Evolutionary conservation across 116 monocot genomes (phyloP).

Genomic region (Trichopus zeylanicus): DNA sequence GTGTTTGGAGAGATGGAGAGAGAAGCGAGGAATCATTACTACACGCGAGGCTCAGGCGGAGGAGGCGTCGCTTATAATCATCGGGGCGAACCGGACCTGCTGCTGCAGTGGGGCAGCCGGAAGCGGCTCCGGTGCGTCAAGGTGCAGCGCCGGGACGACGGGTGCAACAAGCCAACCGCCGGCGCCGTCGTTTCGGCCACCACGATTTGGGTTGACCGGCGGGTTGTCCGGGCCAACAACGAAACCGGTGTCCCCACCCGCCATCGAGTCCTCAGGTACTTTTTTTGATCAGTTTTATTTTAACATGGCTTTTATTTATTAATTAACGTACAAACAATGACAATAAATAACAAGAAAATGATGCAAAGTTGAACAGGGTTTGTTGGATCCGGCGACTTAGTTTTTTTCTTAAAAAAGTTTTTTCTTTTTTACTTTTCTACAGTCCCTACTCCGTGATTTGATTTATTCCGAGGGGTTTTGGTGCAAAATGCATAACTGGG

Average conservation of each 20-base stretch:
- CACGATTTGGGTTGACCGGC: background rate
- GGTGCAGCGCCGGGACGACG: background rate
- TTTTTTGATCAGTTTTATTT: background rate
- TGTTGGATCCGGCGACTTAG: too few species aligned
- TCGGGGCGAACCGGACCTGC: constrained; percentile 3
- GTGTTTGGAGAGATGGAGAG: background rate
- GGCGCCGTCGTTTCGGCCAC: background rate
- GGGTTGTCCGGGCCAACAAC: background rate
- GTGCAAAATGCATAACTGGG: too few species aligned
- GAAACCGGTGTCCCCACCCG: background rate
- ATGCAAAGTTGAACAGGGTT: too few species aligned
- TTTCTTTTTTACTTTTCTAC: too few species aligned
- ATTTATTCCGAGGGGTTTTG: too few species aligned
- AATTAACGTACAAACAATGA: too few species aligned
- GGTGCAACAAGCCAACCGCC: background rate
- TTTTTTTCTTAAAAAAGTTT: too few species aligned
- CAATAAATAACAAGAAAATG: too few species aligned
- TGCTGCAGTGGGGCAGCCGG: constrained; percentile 16
- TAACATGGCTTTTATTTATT: background rate
- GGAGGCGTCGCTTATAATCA: constrained; percentile 4
- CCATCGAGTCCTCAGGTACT: background rate
- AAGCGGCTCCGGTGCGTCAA: constrained; percentile 12
- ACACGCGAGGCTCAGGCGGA: constrained; percentile 9
- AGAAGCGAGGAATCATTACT: constrained; percentile 9
- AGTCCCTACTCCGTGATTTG: too few species aligned